A percentile compares a stretch with the other conserved stretches of the same genome.
Conservation (phyloP, 345 rosid genomes). For the Alliaria petiolata region DNA sequence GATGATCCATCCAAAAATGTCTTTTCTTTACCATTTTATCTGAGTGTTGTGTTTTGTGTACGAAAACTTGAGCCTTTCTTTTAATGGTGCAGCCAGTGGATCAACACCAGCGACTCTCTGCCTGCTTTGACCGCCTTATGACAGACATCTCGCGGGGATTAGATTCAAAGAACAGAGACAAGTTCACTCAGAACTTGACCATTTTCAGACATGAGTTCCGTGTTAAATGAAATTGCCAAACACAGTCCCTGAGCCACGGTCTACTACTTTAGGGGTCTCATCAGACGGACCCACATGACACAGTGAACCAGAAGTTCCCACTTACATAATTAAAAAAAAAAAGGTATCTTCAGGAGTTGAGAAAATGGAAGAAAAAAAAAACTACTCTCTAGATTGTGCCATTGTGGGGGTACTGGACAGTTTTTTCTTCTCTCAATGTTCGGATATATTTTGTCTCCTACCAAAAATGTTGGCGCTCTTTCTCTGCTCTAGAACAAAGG, state of each 20-base stretch:
- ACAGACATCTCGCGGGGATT: slow-evolving; percentile 75
- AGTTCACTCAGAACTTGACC: slow-evolving; percentile 88
- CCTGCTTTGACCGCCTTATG: slow-evolving; percentile 93
- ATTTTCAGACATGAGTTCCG: slow-evolving; percentile 90
- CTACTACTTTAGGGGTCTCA: slow-evolving; percentile 28
- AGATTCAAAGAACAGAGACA: slow-evolving; percentile 95
- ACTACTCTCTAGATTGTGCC: slow-evolving; percentile 9
- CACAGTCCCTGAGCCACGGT: background rate
- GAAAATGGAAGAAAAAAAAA: background rate
- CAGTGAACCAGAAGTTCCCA: slow-evolving; percentile 11
- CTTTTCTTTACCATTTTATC: background rate
- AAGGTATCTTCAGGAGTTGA: background rate
- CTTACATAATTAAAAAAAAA: background rate
- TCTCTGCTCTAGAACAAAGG: no score
- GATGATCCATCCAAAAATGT: slow-evolving; percentile 19
- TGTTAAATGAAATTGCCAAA: slow-evolving; percentile 44
- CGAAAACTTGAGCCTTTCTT: background rate
- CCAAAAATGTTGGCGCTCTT: no score
- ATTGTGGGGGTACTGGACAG: slow-evolving; percentile 33
- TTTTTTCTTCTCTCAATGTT: slow-evolving; percentile 2
- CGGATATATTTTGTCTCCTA: background rate
- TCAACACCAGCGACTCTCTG: slow-evolving; percentile 78
- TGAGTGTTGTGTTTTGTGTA: background rate
- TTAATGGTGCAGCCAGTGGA: slow-evolving; percentile 71
- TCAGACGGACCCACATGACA: slow-evolving; percentile 25